Conservation (phyloP, 2,329 filamentous ascomycete genomes). For the Fusarium buharicum region DNA sequence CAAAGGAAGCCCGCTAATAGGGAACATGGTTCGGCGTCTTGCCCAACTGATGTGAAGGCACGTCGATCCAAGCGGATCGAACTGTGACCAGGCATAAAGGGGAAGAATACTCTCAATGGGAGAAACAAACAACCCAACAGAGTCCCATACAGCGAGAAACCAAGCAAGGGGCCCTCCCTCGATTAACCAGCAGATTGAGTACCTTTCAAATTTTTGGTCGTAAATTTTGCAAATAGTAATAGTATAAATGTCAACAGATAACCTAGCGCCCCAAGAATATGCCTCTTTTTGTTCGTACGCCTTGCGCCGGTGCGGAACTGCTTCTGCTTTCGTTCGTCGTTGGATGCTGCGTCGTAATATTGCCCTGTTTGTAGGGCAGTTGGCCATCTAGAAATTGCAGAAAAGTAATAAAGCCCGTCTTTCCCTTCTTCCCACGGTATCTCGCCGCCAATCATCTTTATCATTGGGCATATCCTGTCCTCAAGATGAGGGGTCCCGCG, state of each 20-base stretch:
- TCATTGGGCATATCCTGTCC: conserved; percentile 39
- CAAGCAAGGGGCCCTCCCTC: too few relatives aligned
- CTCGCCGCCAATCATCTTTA: conserved; percentile 41
- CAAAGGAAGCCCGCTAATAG: conserved; percentile 16
- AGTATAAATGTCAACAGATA: conserved; percentile 51
- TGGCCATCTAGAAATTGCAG: conserved; percentile 46
- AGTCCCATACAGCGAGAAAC: background rate
- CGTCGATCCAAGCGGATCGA: conserved; percentile 13
- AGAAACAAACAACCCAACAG: background rate
- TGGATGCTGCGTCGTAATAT: conserved; percentile 50
- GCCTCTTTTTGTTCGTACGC: conserved; percentile 53
- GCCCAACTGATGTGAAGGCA: conserved; percentile 26
- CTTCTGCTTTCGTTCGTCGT: conserved; percentile 49
- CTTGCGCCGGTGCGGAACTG: conserved; percentile 54
- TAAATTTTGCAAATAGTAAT: conserved; percentile 43
- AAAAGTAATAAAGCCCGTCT: conserved; percentile 41
- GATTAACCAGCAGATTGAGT: conserved; percentile 18
- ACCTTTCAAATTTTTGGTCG: conserved; percentile 33
- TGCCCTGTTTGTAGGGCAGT: conserved; percentile 42
- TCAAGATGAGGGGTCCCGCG: conserved; percentile 34
- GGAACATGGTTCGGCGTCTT: conserved; percentile 27
- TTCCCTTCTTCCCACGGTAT: conserved; percentile 39
- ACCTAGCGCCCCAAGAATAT: conserved; percentile 53
- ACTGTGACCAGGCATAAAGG: background rate
- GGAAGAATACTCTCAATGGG: background rate